A percentile compares a stretch with the other conserved stretches of the same genome.
Evolutionary conservation across 2,329 filamentous ascomycete genomes (phyloP).

Genomic region (Aureobasidium namibiae): DNA sequence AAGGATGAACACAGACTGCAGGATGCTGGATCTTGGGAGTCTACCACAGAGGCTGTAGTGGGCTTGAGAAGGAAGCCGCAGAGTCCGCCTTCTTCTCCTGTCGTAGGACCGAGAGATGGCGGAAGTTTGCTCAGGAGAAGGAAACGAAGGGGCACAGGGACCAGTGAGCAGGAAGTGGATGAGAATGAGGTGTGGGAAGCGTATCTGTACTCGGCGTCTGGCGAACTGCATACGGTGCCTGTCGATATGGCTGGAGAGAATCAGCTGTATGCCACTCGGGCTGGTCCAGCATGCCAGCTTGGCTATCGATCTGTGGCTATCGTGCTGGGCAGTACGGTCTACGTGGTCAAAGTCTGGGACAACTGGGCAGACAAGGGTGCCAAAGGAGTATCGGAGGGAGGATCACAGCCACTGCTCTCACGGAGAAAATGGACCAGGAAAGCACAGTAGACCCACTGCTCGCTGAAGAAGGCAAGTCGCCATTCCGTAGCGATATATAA

Average conservation of each 20-base stretch:
- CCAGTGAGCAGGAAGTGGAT: neutral
- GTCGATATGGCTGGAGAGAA: conserved; percentile 9
- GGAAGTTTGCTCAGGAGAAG: conserved; percentile 11
- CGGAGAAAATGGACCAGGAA: conserved; percentile 10
- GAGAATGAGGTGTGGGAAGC: conserved; percentile 42
- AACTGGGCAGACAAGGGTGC: conserved; percentile 6
- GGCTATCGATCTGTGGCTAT: conserved; percentile 8
- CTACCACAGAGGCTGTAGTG: conserved; percentile 51
- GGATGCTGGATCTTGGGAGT: conserved; percentile 60
- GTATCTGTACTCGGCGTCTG: conserved; percentile 30
- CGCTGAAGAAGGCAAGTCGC: neutral
- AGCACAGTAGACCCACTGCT: neutral
- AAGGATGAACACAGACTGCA: conserved; percentile 46
- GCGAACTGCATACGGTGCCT: conserved; percentile 6
- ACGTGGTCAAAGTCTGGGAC: conserved; percentile 8
- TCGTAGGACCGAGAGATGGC: conserved; percentile 13
- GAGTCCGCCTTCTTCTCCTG: conserved; percentile 19
- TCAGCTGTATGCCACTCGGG: conserved; percentile 10
- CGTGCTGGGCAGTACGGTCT: conserved; percentile 9
- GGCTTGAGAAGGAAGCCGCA: conserved; percentile 43
- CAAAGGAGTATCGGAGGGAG: conserved; percentile 3
- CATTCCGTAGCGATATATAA: neutral
- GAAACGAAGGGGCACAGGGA: neutral
- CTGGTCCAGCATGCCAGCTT: conserved; percentile 7
- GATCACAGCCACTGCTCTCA: neutral